A percentile compares a stretch with the other conserved stretches of the same genome.
These are phyloP conservation scores for Cercospora sesami DNA, from an alignment of 2,329 filamentous ascomycete genomes.

Conservation along the genomic window DNA sequence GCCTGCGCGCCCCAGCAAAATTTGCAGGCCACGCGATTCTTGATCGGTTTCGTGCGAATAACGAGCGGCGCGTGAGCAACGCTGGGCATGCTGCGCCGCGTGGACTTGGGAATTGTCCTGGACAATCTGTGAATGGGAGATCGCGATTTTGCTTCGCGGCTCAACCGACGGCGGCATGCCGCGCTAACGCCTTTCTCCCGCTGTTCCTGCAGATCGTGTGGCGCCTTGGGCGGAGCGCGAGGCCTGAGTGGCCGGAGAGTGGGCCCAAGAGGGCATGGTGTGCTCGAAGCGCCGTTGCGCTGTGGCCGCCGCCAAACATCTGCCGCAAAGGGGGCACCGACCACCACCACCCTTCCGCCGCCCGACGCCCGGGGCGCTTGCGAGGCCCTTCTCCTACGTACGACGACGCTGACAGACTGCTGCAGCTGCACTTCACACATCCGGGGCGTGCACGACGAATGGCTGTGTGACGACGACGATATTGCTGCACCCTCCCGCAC, in stretches of 20 bases:
- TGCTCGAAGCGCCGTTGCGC: slow-evolving; percentile 8
- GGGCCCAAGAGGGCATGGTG: slow-evolving; percentile 14
- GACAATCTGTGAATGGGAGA: not conserved
- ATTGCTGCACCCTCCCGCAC: not conserved
- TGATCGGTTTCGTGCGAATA: not conserved
- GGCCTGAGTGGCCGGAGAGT: slow-evolving; percentile 13
- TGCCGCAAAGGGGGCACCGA: slow-evolving; percentile 19
- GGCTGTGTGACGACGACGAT: not conserved
- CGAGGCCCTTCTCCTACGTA: not conserved
- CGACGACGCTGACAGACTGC: not conserved
- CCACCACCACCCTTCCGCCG: slow-evolving; percentile 4
- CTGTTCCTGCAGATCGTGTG: slow-evolving; percentile 22
- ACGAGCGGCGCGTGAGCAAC: not conserved
- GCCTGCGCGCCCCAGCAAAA: not conserved
- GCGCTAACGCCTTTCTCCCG: slow-evolving; percentile 15
- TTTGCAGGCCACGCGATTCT: not conserved
- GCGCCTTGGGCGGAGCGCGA: slow-evolving; percentile 1
- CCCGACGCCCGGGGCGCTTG: slow-evolving; percentile 1
- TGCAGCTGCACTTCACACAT: not conserved
- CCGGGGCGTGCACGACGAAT: not conserved
- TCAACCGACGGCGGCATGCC: slow-evolving; percentile 6
- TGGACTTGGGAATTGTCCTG: not conserved
- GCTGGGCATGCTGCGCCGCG: not conserved
- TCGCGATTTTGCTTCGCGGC: slow-evolving; percentile 17
- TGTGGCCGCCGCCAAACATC: slow-evolving; percentile 6